Percentiles rank a stretch among this genome's conserved stretches.
These are phyloP conservation scores for Arthrobotrys musiformis DNA, from an alignment of 2,329 filamentous ascomycete species.

Conservation along the genomic window DNA sequence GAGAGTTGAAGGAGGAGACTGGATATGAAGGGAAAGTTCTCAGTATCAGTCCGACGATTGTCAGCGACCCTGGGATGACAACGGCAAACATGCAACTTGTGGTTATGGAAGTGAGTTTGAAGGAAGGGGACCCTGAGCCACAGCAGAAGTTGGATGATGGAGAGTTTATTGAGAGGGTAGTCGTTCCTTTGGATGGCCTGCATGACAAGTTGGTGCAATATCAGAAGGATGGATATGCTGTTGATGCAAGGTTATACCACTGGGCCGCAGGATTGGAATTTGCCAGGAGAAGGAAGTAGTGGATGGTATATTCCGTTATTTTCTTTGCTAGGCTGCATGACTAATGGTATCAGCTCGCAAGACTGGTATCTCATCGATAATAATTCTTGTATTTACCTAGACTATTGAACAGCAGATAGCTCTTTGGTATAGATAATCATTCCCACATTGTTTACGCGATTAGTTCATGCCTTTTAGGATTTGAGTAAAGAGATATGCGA, in stretches of 20 bases:
- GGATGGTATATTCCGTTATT: not conserved
- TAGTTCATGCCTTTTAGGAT: too few relatives aligned
- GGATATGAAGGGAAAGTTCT: slow-evolving; percentile 69
- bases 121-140: slow-evolving; percentile 64
- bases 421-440: too few relatives aligned
- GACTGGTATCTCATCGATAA: too few relatives aligned
- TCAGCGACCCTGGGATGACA: slow-evolving; percentile 72
- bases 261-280: slow-evolving; percentile 71
- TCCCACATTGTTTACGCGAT: too few relatives aligned
- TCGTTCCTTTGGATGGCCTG: slow-evolving; percentile 69
- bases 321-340: not conserved
- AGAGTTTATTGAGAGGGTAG: slow-evolving; percentile 71
- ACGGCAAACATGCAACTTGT: slow-evolving; percentile 72
- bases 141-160: slow-evolving; percentile 72
- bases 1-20: slow-evolving; percentile 73
- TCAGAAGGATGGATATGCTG: slow-evolving; percentile 66
- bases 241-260: slow-evolving; percentile 71
- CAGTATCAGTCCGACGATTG: slow-evolving; percentile 74
- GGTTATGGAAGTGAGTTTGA: slow-evolving; percentile 70
- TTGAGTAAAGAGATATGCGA: too few relatives aligned
- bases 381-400: too few relatives aligned
- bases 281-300: slow-evolving; percentile 62
- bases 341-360: too few relatives aligned
- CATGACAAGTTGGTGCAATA: slow-evolving; percentile 68
- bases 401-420: too few relatives aligned